Conservation (phyloP, 129 eudicot species). For the Pseudognaphalium luteoalbum region DNA sequence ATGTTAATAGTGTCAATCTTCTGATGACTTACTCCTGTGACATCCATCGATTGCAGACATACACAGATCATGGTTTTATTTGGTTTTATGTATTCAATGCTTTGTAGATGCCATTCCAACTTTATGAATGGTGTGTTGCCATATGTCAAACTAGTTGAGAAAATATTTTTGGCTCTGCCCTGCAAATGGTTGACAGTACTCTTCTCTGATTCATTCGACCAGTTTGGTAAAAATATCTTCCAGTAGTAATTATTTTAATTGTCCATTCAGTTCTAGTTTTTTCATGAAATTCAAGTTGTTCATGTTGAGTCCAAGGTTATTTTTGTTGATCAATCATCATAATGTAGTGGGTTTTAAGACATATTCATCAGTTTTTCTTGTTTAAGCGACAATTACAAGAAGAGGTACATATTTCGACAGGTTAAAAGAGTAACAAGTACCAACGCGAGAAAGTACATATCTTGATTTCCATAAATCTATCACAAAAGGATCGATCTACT, state of each 20-base stretch:
- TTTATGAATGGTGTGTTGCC: no score
- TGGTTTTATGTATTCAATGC: no score
- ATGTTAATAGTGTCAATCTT: background rate
- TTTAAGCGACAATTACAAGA: background rate
- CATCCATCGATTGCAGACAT: no score
- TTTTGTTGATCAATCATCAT: no score
- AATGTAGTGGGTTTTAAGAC: background rate
- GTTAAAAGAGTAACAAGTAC: background rate
- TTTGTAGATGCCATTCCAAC: no score
- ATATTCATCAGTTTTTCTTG: background rate
- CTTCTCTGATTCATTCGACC: background rate
- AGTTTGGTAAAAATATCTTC: background rate
- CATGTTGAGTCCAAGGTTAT: background rate
- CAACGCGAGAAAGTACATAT: background rate
- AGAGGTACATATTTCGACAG: background rate
- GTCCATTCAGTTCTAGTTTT: background rate
- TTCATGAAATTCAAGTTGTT: background rate
- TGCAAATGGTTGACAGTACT: background rate
- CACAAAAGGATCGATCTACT: background rate
- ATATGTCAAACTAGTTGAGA: no score
- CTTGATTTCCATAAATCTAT: background rate
- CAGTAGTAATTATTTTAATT: no score
- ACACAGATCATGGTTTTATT: no score
- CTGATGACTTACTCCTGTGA: background rate
- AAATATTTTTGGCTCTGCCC: background rate